phyloP scores from a whole-genome alignment of 2,329 filamentous ascomycete genomes.

The Aureobasidium sp. region DNA sequence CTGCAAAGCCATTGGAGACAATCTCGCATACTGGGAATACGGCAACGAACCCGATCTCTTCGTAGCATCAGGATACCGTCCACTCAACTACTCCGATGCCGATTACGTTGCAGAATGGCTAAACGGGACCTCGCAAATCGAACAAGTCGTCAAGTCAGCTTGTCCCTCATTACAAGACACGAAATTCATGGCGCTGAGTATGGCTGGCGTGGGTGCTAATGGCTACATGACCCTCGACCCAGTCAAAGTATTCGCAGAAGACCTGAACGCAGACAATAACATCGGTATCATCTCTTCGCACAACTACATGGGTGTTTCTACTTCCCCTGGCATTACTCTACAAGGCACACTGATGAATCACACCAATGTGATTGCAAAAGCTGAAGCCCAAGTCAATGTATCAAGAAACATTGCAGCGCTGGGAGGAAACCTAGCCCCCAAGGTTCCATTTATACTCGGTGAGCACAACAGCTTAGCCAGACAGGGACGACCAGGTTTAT shows the following conservation, averaged over 20 bases:
- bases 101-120: constrained; percentile 52
- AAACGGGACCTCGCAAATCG: constrained; percentile 45
- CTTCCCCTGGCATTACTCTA: constrained; percentile 52
- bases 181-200: constrained; percentile 50
- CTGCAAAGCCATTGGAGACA: constrained; percentile 47
- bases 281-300: constrained; percentile 50
- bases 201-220: constrained; percentile 42
- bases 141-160: constrained; percentile 33
- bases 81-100: constrained; percentile 44
- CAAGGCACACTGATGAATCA: constrained; percentile 58
- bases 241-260: constrained; percentile 44
- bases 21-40: constrained; percentile 51
- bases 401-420: constrained; percentile 35
- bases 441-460: constrained; percentile 47
- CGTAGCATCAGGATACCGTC: constrained; percentile 45
- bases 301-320: constrained; percentile 54
- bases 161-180: constrained; percentile 46
- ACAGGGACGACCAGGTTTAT: constrained; percentile 52
- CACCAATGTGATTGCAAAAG: constrained; percentile 41
- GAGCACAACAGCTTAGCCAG: constrained; percentile 57
- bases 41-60: constrained; percentile 58
- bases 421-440: constrained; percentile 21
- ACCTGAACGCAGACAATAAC: constrained; percentile 40
- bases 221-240: constrained; percentile 33
- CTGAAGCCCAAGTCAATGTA: constrained; percentile 42